Evolutionary conservation across 2,329 filamentous ascomycete genomes (phyloP).

Genomic region (Chrysoporthe cubensis): DNA sequence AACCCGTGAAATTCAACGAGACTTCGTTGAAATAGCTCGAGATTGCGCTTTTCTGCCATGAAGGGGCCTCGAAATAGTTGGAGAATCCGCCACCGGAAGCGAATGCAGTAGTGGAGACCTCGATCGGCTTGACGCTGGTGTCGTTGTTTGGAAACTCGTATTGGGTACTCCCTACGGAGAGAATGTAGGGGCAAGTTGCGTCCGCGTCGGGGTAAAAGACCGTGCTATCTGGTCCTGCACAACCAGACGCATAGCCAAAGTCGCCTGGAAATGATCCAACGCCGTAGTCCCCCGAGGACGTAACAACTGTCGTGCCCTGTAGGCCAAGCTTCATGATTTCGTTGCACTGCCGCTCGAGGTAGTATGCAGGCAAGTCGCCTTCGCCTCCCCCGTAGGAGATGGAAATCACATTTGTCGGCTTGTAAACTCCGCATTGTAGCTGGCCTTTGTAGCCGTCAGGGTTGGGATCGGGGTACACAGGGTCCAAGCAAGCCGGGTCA

Average conservation of each 20-base stretch:
- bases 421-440: conserved; percentile 39
- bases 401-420: conserved; percentile 55
- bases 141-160: conserved; percentile 30
- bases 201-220: conserved; percentile 52
- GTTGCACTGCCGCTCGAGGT: conserved; percentile 49
- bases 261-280: conserved; percentile 40
- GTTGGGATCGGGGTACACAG: conserved; percentile 50
- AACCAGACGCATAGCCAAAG: conserved; percentile 35
- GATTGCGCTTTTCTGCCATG: conserved; percentile 37
- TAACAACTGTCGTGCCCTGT: conserved; percentile 45
- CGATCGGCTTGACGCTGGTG: conserved; percentile 20
- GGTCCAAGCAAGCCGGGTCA: conserved; percentile 48
- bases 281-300: conserved; percentile 47
- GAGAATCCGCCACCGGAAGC: conserved; percentile 41
- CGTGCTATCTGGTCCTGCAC: conserved; percentile 40
- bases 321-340: conserved; percentile 52
- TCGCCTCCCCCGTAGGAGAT: conserved; percentile 57
- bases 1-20: conserved; percentile 36
- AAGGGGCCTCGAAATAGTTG: conserved; percentile 38
- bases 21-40: conserved; percentile 34
- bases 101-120: conserved; percentile 34
- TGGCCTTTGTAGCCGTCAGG: conserved; percentile 54
- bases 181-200: conserved; percentile 52
- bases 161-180: conserved; percentile 44
- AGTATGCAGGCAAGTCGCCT: conserved; percentile 48